These are phyloP conservation scores for Scheffersomyces titani DNA, from an alignment of 1,139 yeast genomes.

Conservation along the genomic window DNA sequence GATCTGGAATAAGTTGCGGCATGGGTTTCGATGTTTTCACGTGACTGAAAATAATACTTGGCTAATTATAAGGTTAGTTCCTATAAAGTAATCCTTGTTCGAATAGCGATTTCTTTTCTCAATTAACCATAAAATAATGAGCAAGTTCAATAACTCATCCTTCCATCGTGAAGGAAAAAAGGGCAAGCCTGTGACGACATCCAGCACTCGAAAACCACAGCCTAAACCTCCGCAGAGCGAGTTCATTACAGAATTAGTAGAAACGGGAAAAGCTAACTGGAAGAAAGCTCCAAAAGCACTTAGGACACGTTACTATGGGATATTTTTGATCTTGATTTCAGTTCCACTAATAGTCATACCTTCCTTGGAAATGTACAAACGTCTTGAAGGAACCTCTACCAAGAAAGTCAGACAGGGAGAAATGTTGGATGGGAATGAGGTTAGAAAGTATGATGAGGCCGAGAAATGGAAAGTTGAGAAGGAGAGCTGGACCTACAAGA, in stretches of 20 bases:
- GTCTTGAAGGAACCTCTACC: conserved; percentile 45
- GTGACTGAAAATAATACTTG: neutral
- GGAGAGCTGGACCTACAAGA: conserved; percentile 36
- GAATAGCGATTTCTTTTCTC: neutral
- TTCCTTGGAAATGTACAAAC: conserved; percentile 36
- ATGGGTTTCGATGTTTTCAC: neutral
- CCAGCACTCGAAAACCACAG: conserved; percentile 10
- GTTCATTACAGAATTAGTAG: conserved; percentile 35
- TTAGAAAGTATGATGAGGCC: conserved; percentile 37
- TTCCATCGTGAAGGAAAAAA: conserved; percentile 33
- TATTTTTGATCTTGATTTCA: conserved; percentile 40
- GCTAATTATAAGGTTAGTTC: too few relatives aligned
- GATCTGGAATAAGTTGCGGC: neutral
- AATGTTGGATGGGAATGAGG: conserved; percentile 31
- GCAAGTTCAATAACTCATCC: conserved; percentile 26
- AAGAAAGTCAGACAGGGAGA: conserved; percentile 48
- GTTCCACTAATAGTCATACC: conserved; percentile 40
- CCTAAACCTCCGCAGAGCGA: conserved; percentile 24
- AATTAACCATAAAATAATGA: neutral
- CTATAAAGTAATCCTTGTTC: too few relatives aligned
- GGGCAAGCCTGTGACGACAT: conserved; percentile 13
- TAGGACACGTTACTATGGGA: conserved; percentile 40
- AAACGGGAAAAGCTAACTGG: conserved; percentile 49
- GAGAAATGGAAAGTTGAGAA: conserved; percentile 46
- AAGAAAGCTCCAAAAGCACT: conserved; percentile 45